Evolutionary conservation across 768 basidiomycete species (phyloP).

Genomic region (Kockovaella imperatae): DNA sequence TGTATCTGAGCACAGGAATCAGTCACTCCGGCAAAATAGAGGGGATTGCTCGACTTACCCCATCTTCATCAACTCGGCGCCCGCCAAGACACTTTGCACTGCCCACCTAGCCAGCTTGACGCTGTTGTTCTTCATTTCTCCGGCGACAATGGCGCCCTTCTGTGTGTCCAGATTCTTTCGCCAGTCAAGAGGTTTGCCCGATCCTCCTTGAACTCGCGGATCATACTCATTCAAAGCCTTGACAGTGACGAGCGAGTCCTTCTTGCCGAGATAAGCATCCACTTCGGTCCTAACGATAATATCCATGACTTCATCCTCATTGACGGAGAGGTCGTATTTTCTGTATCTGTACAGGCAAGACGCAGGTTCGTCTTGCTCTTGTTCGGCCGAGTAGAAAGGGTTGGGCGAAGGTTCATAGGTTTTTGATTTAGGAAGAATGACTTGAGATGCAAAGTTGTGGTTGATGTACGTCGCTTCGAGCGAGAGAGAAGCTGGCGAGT

Average conservation of each 20-base stretch:
- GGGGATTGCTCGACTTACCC: slow-evolving; percentile 56
- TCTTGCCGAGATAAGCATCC: slow-evolving; percentile 66
- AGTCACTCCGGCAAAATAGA: neutral
- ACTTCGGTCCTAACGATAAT: slow-evolving; percentile 93
- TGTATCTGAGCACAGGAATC: slow-evolving; percentile 56
- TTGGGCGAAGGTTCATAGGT: slow-evolving; percentile 78
- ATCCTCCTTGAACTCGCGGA: slow-evolving; percentile 56
- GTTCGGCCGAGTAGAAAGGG: slow-evolving; percentile 80
- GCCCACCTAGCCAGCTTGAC: slow-evolving; percentile 97
- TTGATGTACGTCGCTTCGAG: slow-evolving; percentile 98
- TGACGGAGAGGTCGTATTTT: slow-evolving; percentile 82
- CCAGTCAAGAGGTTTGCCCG: slow-evolving; percentile 96
- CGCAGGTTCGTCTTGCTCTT: slow-evolving; percentile 89
- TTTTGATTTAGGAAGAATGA: slow-evolving; percentile 65
- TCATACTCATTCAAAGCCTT: slow-evolving; percentile 97
- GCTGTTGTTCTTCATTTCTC: slow-evolving; percentile 99
- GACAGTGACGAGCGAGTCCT: slow-evolving; percentile 71
- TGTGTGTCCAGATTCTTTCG: slow-evolving; percentile 92
- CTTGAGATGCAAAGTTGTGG: slow-evolving; percentile 96
- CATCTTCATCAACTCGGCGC: slow-evolving; percentile 93
- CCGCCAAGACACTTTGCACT: slow-evolving; percentile 87
- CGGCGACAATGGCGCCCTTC: slow-evolving; percentile 93
- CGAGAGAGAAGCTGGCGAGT: slow-evolving; percentile 84
- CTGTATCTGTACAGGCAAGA: slow-evolving; percentile 96
- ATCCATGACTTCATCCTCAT: slow-evolving; percentile 70